A percentile compares a stretch with the other conserved stretches of the same genome.
Evolutionary conservation across 139 green algal genomes (phyloP).

Genomic region (Tetraselmis striata): DNA sequence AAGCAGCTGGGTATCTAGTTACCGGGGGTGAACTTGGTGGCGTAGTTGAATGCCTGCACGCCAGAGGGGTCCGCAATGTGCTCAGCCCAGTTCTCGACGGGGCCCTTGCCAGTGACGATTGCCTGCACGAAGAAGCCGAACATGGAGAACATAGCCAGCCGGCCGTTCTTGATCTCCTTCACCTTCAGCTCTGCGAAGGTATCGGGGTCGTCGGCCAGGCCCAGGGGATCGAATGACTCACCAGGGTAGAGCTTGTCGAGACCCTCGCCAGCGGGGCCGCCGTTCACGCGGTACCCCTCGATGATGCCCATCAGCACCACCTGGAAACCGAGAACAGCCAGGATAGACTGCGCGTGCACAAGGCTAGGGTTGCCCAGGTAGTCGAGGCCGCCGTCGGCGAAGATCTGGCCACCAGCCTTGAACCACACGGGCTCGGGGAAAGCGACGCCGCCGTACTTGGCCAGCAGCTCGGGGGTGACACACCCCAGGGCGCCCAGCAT

Average conservation of each 20-base stretch:
- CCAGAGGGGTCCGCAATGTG: slow-evolving; percentile 23
- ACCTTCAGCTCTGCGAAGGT: slow-evolving; percentile 45
- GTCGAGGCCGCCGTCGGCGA: slow-evolving; percentile 54
- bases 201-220: slow-evolving; percentile 19
- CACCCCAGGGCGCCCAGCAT: slow-evolving; percentile 92
- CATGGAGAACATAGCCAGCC: slow-evolving; percentile 58
- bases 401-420: slow-evolving; percentile 47
- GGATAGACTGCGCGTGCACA: slow-evolving; percentile 88
- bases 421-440: slow-evolving; percentile 71
- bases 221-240: slow-evolving; percentile 38
- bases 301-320: slow-evolving; percentile 80
- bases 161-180: slow-evolving; percentile 75
- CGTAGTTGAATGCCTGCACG: slow-evolving; percentile 22
- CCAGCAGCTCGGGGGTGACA: slow-evolving; percentile 70
- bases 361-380: slow-evolving; percentile 75
- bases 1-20: neutral
- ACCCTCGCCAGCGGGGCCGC: slow-evolving; percentile 77
- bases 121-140: slow-evolving; percentile 60
- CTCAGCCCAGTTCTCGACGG: slow-evolving; percentile 24
- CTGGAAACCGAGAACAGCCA: slow-evolving; percentile 73
- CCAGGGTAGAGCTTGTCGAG: slow-evolving; percentile 79
- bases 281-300: slow-evolving; percentile 91
- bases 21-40: slow-evolving; percentile 21
- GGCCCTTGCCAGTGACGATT: slow-evolving; percentile 71
- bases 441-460: slow-evolving; percentile 16